Evolutionary conservation across 768 basidiomycete species (phyloP), one percentile per base, ranked within the genome.

Genomic region (Astraeus odoratus): DNA sequence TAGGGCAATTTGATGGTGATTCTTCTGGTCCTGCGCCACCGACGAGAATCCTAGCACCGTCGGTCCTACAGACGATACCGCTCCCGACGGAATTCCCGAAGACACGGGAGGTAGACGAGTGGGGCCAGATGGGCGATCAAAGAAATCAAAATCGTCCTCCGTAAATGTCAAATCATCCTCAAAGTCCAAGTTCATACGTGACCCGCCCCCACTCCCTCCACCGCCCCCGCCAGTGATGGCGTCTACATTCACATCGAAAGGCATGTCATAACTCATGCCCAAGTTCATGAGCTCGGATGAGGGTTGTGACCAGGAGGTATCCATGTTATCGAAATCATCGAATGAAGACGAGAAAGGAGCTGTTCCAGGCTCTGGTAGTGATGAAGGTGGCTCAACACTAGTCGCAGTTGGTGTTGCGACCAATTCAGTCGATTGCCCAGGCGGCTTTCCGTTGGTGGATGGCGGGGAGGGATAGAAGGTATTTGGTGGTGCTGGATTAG

Each of bases 141-240:
- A 93, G 63, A 88, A 92, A 59, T 77, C 83, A 61, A 92, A 93
- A 61, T 93, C 89, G 44, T 90, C 89, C 42, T 93, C 89, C 0
- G 89, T 90, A 39, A 64, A 63, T 19, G 50, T 54, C 54, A 91
- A 82, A 1, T 70, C 74, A 18, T 78, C 75, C 26, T 81, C 79
- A 42, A 77, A 77, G 34, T 76, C 77, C 61, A 73, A 63, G 41
- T 63, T 63, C 41, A 62, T 59, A 30, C 54, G 60, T 5, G 46
- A 58, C 25, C 57, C 48, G 34, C 50, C 53, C 24, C 55, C 47
- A 16, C 55, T 34, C 26, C 59, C 53, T n/a, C 55, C 54, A 7
- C 54, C 50, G 13, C 63, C 54, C 24, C 60, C 61, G 4, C 59
- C 47, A 10, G 65, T 61, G 13, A 68, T 65, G 18, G 64, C 44